Evolutionary conservation across 2,329 filamentous ascomycete genomes (phyloP).

Genomic region (Aschersonia sp.): DNA sequence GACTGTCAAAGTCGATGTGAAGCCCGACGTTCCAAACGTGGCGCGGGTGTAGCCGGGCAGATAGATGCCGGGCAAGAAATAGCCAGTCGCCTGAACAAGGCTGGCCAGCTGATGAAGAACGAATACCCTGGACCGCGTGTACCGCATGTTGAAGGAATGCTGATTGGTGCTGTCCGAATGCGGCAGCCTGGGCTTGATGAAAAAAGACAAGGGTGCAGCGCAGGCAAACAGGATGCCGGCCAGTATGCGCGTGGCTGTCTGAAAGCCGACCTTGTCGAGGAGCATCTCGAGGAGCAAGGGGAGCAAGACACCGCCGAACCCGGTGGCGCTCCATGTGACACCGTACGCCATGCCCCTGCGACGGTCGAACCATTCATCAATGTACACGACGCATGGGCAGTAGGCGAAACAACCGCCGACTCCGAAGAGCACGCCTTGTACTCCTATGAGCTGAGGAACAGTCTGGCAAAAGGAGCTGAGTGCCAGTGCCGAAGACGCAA

Average conservation of each 20-base stretch:
- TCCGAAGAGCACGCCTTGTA: conserved; percentile 42
- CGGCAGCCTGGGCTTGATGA: conserved; percentile 35
- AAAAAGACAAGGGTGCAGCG: conserved; percentile 33
- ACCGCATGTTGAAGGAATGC: conserved; percentile 22
- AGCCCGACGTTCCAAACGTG: background rate
- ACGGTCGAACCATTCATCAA: conserved; percentile 39
- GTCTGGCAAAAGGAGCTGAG: conserved; percentile 31
- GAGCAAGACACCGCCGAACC: conserved; percentile 28
- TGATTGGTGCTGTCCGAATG: conserved; percentile 6
- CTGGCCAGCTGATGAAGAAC: conserved; percentile 39
- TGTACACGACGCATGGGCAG: conserved; percentile 34
- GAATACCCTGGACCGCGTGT: conserved; percentile 35
- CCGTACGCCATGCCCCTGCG: conserved; percentile 32
- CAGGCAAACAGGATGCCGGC: conserved; percentile 29
- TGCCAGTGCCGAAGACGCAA: conserved; percentile 22
- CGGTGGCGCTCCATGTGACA: conserved; percentile 36
- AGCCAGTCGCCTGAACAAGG: conserved; percentile 39
- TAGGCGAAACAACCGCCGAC: conserved; percentile 38
- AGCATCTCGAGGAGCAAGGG: conserved; percentile 8
- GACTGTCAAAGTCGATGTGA: conserved; percentile 28
- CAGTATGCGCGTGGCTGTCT: conserved; percentile 29
- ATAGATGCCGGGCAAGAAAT: conserved; percentile 44
- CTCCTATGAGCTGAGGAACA: conserved; percentile 34
- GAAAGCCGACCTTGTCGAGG: background rate
- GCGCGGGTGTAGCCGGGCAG: conserved; percentile 33